A percentile compares a stretch with the other conserved stretches of the same genome.
phyloP scores from a whole-genome alignment of 208 protist genomes.

The Wallacemonas sp. region DNA sequence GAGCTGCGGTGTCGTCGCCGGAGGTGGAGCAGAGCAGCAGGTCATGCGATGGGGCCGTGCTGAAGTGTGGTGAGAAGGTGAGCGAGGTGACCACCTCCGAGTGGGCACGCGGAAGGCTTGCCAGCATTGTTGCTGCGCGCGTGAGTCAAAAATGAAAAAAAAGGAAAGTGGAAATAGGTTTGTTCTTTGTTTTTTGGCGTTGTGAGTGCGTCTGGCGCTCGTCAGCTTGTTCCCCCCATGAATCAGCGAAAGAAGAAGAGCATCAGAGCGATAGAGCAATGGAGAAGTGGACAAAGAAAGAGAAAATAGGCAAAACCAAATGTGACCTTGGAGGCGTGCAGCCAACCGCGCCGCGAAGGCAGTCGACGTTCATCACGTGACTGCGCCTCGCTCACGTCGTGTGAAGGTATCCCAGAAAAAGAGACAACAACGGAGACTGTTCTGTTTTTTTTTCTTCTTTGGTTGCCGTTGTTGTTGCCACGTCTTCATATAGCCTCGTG shows the following conservation, averaged over 20 bases:
- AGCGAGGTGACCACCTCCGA: slow-evolving; percentile 78
- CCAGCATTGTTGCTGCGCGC: background rate
- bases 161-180: background rate
- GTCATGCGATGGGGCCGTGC: slow-evolving; percentile 20
- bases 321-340: background rate
- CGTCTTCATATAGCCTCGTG: background rate
- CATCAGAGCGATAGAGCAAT: background rate
- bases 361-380: too few species aligned
- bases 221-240: too few species aligned
- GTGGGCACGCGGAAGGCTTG: slow-evolving; percentile 42
- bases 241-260: too few species aligned
- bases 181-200: background rate
- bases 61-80: slow-evolving; percentile 51
- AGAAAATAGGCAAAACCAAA: slow-evolving; percentile 10
- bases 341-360: too few species aligned
- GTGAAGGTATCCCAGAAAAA: too few species aligned
- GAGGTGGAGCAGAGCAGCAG: slow-evolving; percentile 74
- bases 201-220: too few species aligned
- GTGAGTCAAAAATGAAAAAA: too few species aligned
- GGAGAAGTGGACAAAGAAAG: background rate
- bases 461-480: background rate
- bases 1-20: slow-evolving; percentile 77
- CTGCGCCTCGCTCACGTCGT: too few species aligned
- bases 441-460: background rate
- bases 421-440: too few species aligned